Base-by-base conservation (phyloP, 2,329 filamentous ascomycete species). In the Pyrenochaeta sp. region DNA sequence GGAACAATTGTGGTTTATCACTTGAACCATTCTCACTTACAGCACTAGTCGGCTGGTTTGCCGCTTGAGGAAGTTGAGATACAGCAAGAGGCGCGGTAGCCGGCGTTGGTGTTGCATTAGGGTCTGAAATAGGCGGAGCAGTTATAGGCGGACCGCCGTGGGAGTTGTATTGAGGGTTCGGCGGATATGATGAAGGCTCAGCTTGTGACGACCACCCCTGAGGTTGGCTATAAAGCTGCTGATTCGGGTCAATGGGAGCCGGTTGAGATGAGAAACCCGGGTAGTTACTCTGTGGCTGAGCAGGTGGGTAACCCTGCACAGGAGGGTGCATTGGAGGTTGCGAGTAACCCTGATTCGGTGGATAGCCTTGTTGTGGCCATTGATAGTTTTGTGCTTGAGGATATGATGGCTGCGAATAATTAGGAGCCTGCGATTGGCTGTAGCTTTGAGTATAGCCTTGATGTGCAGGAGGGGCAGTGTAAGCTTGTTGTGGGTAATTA, bases 1-100 rank as follows among this genome's bases (percentile, higher is more conserved):
- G 66, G 40, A 69, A 76, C 9, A 80, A 57, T 25, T 71, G 68
- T 8, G 70, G 55, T 36, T 74, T 76, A 7, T 71, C 64, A 27
- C 52, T 58, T 19, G 64, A 42, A 27, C 40, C 49, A 9, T 54
- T 63, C 9, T 73, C 70, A 42, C 59, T 61, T 40, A 58, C 54
- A 28, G 56, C 49, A 50, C 65, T 69, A 4, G 56, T 43, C 24
- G 67, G 62, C 24, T 69, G 62, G 15, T 54, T 52, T 15, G 47
- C 48, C 9, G 48, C 28, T 4, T 62, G 51, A 22, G 60, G 52
- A 5, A 49, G 40, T 52, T 68, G 67, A 10, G 64, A 55, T 30
- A 49, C 59, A 8, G 50, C 53, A 27, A 65, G 60, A 37, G 72
- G 67, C 8, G 65, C 66, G 7, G 68, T 66, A 36, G 66, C 62